Percentiles rank a stretch among this genome's conserved stretches.
phyloP scores from a whole-genome alignment of 148 eudicot species.

The Selenicereus undatus region DNA sequence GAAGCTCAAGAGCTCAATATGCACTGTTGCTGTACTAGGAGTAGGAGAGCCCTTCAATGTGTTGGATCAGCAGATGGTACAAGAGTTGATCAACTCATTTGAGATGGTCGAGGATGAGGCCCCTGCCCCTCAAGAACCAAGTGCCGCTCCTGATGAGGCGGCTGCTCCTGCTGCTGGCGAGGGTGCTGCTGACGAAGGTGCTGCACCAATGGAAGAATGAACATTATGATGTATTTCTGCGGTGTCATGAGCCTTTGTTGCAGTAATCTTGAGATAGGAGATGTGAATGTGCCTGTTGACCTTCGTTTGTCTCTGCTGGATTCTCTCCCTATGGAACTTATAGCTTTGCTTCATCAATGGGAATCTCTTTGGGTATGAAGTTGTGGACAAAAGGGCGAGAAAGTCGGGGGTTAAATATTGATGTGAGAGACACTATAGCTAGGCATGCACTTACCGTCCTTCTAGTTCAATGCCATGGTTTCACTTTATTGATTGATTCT shows the following conservation, averaged over 20 bases:
- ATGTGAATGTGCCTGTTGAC: constrained; percentile 17
- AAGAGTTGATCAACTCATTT: constrained; percentile 70
- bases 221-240: not conserved
- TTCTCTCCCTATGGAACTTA: not conserved
- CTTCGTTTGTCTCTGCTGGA: constrained; percentile 2
- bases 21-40: constrained; percentile 82
- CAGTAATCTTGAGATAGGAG: not conserved
- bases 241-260: not conserved
- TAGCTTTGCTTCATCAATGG: not conserved
- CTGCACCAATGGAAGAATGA: constrained; percentile 79
- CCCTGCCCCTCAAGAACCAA: constrained; percentile 43
- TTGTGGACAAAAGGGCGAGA: too few species aligned
- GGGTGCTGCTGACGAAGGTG: constrained; percentile 7
- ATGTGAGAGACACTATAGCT: too few species aligned
- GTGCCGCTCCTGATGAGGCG: constrained; percentile 33
- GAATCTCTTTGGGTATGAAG: not conserved
- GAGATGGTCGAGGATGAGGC: constrained; percentile 80
- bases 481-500: too few species aligned
- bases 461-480: too few species aligned
- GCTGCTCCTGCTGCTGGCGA: constrained; percentile 30
- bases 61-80: constrained; percentile 66
- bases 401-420: too few species aligned
- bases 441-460: too few species aligned
- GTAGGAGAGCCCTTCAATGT: constrained; percentile 72
- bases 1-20: constrained; percentile 70